Percentiles rank a stretch among this genome's conserved stretches.
Conservation (phyloP, 768 basidiomycete species). For the Pulveroboletus frians region DNA sequence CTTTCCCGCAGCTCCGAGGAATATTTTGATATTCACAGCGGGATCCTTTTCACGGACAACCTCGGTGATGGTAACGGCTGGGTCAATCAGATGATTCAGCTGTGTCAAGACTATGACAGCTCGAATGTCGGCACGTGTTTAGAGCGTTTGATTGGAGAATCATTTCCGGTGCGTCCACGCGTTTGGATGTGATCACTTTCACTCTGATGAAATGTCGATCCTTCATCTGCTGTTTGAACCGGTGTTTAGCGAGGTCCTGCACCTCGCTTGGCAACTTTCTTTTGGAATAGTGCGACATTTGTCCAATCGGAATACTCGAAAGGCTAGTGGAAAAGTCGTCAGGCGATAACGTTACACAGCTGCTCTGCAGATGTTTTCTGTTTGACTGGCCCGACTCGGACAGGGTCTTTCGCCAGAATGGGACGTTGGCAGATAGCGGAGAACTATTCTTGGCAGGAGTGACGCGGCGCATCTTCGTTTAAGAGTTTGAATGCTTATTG, state of each 20-base stretch:
- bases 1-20: constrained; percentile 33
- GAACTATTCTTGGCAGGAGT: constrained; percentile 60
- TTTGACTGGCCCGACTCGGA: neutral
- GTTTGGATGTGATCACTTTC: neutral
- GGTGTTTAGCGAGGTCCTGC: too few species aligned
- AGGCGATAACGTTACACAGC: too few species aligned
- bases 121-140: constrained; percentile 38
- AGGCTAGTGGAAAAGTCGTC: too few species aligned
- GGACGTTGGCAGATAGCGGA: constrained; percentile 41
- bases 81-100: constrained; percentile 40
- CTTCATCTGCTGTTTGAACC: too few species aligned
- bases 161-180: constrained; percentile 38
- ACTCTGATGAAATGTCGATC: neutral
- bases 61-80: constrained; percentile 45
- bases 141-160: constrained; percentile 43
- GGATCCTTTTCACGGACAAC: constrained; percentile 37
- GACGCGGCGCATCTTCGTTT: neutral
- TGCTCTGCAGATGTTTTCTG: too few species aligned
- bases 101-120: constrained; percentile 40
- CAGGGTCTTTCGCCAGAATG: constrained; percentile 55
- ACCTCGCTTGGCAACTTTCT: too few species aligned
- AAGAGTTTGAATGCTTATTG: neutral
- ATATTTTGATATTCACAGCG: constrained; percentile 35
- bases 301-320: too few species aligned
- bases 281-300: too few species aligned